A percentile compares a stretch with the other conserved stretches of the same genome.
These are phyloP conservation scores for Coemansia sp. DNA, from an alignment of 192 early-diverging fungal genomes.

Conservation along the genomic window DNA sequence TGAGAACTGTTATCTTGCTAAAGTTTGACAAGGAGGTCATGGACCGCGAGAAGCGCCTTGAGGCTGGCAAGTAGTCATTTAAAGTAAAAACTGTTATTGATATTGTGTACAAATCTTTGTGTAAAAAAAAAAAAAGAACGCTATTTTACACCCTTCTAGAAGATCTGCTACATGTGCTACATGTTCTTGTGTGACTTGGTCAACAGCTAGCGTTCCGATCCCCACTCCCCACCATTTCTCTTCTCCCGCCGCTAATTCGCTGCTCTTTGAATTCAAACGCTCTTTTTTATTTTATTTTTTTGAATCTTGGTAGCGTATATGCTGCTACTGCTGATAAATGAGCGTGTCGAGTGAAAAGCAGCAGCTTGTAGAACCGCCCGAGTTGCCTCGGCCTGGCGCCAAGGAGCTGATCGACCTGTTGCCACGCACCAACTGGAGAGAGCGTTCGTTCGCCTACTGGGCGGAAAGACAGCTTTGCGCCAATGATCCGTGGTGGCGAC, in stretches of 20 bases:
- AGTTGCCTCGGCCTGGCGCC: conserved; percentile 8
- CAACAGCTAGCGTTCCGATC: not conserved
- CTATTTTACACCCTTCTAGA: not conserved
- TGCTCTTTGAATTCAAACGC: not conserved
- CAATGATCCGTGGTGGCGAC: conserved; percentile 39
- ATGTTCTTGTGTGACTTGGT: not conserved
- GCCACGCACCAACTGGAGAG: conserved; percentile 30
- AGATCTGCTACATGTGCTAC: no score
- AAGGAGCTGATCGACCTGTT: conserved; percentile 32
- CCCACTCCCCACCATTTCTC: not conserved
- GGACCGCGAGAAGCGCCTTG: conserved; percentile 73
- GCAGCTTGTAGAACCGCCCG: not conserved
- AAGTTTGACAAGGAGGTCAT: conserved; percentile 88
- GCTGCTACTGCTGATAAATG: not conserved
- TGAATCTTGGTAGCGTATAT: conserved; percentile 3
- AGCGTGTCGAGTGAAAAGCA: not conserved
- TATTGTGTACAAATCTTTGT: not conserved
- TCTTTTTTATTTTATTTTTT: not conserved
- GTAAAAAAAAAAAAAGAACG: not conserved
- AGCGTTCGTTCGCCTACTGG: conserved; percentile 54
- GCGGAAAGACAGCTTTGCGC: conserved; percentile 32
- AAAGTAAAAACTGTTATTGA: not conserved
- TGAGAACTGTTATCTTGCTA: conserved; percentile 93
- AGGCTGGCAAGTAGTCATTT: conserved; percentile 47
- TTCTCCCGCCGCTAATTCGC: not conserved